Evolutionary conservation across 176 grass and related monocot species (phyloP), one percentile per base, ranked within the genome.

Genomic region (Paspalum notatum): DNA sequence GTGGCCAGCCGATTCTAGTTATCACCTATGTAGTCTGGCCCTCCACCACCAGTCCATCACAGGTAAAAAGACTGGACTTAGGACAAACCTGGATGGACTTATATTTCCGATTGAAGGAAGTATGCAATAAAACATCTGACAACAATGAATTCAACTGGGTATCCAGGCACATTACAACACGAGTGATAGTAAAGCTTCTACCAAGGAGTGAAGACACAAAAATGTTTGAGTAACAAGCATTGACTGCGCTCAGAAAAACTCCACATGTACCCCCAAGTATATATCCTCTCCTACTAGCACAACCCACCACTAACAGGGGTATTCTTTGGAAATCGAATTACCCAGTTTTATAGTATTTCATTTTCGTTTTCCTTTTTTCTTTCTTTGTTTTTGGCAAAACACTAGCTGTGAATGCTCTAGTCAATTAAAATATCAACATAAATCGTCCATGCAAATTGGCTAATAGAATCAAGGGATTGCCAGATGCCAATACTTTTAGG

Each of bases 401-500:
- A 75, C 17, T 74, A 44, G 60, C 51, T 80, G 25, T 61, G 67
- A 68, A 84, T 67, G 75, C 66, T 79, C 14, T 24, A 44, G 21
- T 10, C 53, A 24, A 63, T 66, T 84, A 60, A 84, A 40, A 80
- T 52, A 77, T 62, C 45, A 69, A 11, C 40, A 80, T 0, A 80
- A 80, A 54, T 76, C 40, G 14, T 58, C 48, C 6, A 20, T 42
- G 27, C 20, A 8, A 71, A 72, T 15, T 50, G 16, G 39, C 4
- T 70, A 70, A 4, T 24, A 54, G 55, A 27, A 66, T 59, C 17
- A 54, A 51, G 8, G 18, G 21, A 73, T 17, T 60, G 50, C 14
- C 65, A 83, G 50, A 25, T 27, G 32, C 59, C 21, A 83, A 43
- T 61, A 48, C 49, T 50, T 50, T 54, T 43, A 81, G 12, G 25